Base-by-base conservation (phyloP, 202 grass and related monocot species). In the Panicum virgatum region DNA sequence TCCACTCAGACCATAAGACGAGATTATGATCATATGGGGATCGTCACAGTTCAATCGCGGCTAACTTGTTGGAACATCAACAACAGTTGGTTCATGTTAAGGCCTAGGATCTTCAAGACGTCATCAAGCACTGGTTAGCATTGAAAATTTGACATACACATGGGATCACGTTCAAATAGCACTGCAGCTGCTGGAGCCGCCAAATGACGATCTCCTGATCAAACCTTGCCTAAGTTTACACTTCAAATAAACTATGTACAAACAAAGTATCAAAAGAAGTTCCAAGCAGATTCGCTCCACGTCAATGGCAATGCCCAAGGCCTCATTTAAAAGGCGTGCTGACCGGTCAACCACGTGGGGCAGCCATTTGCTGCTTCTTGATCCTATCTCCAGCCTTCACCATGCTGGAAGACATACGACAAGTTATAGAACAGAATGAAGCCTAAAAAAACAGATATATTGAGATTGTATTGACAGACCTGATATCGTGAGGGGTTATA, bases 401-500 rank as follows among this genome's bases (percentile, higher is more conserved):
- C 88, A 93, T 90, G 84, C 90, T 98, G n/a, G n/a, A 36, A 73
- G 10, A 84, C 15, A 46, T 10, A 32, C n/a, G 12, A 75, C 32
- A n/a, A 83, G 53, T 54, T 8, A 68, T n/a, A 52, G 76, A 23
- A 46, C 13, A 42, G 69, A n/a, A n/a, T 7, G 10, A 1, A 42
- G 57, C 39, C 37, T 32, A 22, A 32, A 64, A 46, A 19, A 78
- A 43, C 3, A 30, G 22, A 25, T 6, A 78, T 3, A 66, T n/a
- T 16, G 61, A 30, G 2, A 53, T 73, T 57, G 39, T 27, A 40
- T 34, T 56, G 38, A 40, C 74, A 52, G 12, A 98, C 95, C 95
- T 98, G 90, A 98, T 98, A 73, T 98, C 96, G 43, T 95, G 96
- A 1, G 96, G 96, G 19, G 90, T 95, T 83, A 98, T 98, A 79